phyloP scores from a whole-genome alignment of 345 rosid species.

The Erysimum cheiranthoides region DNA sequence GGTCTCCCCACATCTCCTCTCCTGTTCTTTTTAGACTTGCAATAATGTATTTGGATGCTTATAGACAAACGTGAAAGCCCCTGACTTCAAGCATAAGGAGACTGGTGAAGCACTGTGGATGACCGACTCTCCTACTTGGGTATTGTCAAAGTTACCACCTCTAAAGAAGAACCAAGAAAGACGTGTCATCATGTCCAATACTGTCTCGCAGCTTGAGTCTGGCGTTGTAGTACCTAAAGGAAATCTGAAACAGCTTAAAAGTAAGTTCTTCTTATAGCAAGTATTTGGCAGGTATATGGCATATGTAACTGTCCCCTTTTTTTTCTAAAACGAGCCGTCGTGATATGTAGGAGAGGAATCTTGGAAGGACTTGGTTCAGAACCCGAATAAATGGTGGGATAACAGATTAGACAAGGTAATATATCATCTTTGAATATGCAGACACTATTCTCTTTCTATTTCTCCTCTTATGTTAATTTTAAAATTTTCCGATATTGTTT shows the following conservation, averaged over 20 bases:
- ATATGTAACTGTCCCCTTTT: not conserved
- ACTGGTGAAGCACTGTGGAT: constrained; percentile 70
- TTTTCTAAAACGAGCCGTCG: not conserved
- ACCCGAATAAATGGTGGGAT: constrained; percentile 87
- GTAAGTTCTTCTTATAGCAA: constrained; percentile 18
- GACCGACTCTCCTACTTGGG: constrained; percentile 61
- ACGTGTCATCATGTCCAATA: not conserved
- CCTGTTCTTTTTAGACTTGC: constrained; percentile 18
- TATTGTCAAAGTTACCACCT: constrained; percentile 60
- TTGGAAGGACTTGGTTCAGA: constrained; percentile 76
- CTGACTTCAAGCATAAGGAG: constrained; percentile 80
- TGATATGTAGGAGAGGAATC: constrained; percentile 57
- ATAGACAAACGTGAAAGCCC: constrained; percentile 53
- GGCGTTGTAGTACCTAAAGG: not conserved
- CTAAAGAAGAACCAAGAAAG: constrained; percentile 42
- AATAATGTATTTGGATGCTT: not conserved
- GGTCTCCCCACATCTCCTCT: not conserved
- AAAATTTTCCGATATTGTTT: not conserved
- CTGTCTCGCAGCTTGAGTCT: constrained; percentile 21
- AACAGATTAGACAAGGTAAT: constrained; percentile 69
- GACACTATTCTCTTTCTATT: constrained; percentile 16
- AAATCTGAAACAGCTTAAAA: constrained; percentile 13
- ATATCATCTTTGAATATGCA: constrained; percentile 2
- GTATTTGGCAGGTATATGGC: not conserved
- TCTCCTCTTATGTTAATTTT: constrained; percentile 8